phyloP scores from a whole-genome alignment of 2,329 filamentous ascomycete species.

The Trichothecium roseum region DNA sequence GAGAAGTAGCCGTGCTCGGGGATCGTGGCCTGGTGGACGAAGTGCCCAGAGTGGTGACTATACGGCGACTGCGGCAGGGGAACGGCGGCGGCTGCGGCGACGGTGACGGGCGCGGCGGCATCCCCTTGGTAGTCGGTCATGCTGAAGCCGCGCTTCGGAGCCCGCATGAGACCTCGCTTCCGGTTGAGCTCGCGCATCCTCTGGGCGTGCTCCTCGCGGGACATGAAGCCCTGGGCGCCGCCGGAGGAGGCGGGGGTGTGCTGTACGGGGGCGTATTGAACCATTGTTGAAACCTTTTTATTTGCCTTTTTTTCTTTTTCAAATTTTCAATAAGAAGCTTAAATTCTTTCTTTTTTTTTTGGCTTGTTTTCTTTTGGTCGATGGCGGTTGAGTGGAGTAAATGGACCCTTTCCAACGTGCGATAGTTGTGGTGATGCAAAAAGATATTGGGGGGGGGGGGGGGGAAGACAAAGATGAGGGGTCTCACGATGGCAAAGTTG shows the following conservation, averaged over 20 bases:
- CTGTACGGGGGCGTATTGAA: conserved; percentile 16
- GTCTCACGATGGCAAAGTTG: conserved; percentile 3
- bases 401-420: too few relatives aligned
- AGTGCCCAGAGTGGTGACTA: conserved; percentile 12
- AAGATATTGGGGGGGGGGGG: background rate
- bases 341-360: too few relatives aligned
- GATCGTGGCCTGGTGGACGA: conserved; percentile 19
- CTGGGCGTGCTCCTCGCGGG: conserved; percentile 29
- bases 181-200: conserved; percentile 26
- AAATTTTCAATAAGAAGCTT: too few relatives aligned
- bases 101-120: conserved; percentile 10
- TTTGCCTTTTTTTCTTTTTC: too few relatives aligned
- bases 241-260: too few relatives aligned
- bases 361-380: too few relatives aligned
- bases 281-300: too few relatives aligned
- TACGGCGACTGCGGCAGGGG: conserved; percentile 8
- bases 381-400: too few relatives aligned
- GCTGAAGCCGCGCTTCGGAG: conserved; percentile 35
- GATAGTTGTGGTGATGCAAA: too few relatives aligned
- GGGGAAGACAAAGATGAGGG: background rate
- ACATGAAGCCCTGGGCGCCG: conserved; percentile 14
- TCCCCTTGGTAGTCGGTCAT: conserved; percentile 32
- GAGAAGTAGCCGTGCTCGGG: conserved; percentile 18
- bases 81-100: conserved; percentile 8
- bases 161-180: conserved; percentile 23